phyloP scores from a whole-genome alignment of 768 basidiomycete species.

The Kwoniella europaea region DNA sequence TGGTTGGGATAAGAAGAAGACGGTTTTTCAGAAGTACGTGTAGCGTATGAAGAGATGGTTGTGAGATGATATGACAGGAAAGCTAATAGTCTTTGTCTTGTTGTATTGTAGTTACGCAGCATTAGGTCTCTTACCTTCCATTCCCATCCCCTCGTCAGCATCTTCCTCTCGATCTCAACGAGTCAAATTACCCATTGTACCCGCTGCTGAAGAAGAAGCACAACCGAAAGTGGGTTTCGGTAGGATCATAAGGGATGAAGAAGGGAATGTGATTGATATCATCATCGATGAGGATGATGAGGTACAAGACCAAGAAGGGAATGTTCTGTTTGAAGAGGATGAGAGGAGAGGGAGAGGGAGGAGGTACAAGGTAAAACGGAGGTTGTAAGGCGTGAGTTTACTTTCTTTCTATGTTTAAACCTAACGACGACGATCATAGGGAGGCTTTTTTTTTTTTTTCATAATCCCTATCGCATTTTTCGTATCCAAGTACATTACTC shows the following conservation, averaged over 20 bases:
- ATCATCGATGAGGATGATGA: conserved; percentile 67
- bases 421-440: no score
- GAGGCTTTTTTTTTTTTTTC: no score
- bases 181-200: conserved; percentile 38
- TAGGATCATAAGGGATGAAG: conserved; percentile 77
- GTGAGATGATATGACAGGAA: no score
- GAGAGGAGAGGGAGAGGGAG: conserved; percentile 25
- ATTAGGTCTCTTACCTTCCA: conserved; percentile 51
- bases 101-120: conserved; percentile 50
- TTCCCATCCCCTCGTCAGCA: conserved; percentile 44
- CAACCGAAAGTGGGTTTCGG: conserved; percentile 67
- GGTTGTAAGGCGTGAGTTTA: conserved; percentile 56
- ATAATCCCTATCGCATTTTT: no score
- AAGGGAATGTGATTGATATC: conserved; percentile 74
- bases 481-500: no score
- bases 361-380: conserved; percentile 60
- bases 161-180: conserved; percentile 40
- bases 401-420: no score
- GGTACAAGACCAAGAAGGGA: conserved; percentile 36
- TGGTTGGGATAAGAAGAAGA: conserved; percentile 85
- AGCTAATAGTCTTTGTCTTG: no score
- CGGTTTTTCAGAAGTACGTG: conserved; percentile 87
- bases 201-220: conserved; percentile 20
- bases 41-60: no score
- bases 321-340: conserved; percentile 37